phyloP scores from a whole-genome alignment of 805 yeast genomes.

The Nakazawaea ernobii region DNA sequence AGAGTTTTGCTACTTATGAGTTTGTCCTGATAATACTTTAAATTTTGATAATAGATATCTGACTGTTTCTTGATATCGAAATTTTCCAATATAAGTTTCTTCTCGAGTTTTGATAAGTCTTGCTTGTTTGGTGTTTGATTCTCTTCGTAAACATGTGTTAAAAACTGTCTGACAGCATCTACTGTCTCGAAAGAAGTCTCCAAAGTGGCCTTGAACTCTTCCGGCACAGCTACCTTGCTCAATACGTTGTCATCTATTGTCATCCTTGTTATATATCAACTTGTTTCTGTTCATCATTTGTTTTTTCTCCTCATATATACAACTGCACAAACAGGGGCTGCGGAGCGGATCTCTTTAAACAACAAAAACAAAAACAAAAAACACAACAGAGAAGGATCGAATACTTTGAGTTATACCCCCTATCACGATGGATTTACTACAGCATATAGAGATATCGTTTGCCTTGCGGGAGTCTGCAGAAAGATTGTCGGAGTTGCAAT shows the following conservation, averaged over 20 bases:
- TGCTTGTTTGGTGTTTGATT: constrained; percentile 2
- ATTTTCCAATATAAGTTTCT: constrained; percentile 6
- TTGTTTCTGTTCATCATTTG: too few relatives aligned
- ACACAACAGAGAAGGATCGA: background rate
- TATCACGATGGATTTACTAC: constrained; percentile 22
- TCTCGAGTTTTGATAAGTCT: background rate
- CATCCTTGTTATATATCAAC: background rate
- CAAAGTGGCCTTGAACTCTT: background rate
- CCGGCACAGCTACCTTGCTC: background rate
- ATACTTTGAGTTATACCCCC: background rate
- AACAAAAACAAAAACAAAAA: background rate
- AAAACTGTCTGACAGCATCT: background rate
- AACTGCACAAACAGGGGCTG: too few relatives aligned
- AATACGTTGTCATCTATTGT: background rate
- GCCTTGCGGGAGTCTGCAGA: constrained; percentile 34
- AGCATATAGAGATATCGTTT: constrained; percentile 18
- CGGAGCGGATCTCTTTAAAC: background rate
- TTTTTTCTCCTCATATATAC: too few relatives aligned
- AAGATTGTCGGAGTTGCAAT: constrained; percentile 48
- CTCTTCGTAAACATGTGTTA: constrained; percentile 1
- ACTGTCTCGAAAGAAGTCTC: constrained; percentile 2
- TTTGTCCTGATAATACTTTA: background rate
- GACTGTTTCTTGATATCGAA: constrained; percentile 4
- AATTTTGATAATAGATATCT: background rate
- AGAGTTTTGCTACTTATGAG: background rate